Conservation (phyloP, 2,329 filamentous ascomycete genomes). For the Zymoseptoria passerinii region DNA sequence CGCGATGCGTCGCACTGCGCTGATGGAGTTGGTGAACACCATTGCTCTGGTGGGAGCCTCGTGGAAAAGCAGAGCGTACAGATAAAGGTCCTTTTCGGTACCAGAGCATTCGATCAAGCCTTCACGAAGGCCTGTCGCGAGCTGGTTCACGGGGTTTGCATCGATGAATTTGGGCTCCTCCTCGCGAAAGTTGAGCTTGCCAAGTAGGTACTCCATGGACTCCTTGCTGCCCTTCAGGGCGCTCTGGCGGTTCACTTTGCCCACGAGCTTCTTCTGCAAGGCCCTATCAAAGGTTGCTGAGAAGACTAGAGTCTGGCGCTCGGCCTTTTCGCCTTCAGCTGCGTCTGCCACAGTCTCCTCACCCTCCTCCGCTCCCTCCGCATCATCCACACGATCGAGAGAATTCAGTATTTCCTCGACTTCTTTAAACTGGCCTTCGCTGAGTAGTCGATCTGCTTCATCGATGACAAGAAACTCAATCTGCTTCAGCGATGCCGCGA, state of each 20-base stretch:
- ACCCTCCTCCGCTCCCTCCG: constrained; percentile 36
- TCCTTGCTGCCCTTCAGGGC: constrained; percentile 58
- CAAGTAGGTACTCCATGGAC: constrained; percentile 73
- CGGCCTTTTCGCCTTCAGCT: not conserved
- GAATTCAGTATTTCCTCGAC: constrained; percentile 77
- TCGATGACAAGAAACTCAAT: constrained; percentile 83
- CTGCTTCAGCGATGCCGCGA: constrained; percentile 61
- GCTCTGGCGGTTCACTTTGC: constrained; percentile 56
- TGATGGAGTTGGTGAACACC: constrained; percentile 94
- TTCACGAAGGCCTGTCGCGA: constrained; percentile 79
- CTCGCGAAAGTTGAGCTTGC: constrained; percentile 79
- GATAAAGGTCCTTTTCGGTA: constrained; percentile 93
- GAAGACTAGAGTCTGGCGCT: constrained; percentile 83
- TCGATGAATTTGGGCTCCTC: constrained; percentile 85
- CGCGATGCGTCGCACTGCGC: constrained; percentile 75
- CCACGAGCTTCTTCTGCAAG: constrained; percentile 81
- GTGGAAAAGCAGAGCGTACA: constrained; percentile 79
- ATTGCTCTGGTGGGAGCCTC: constrained; percentile 74
- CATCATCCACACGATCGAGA: constrained; percentile 55
- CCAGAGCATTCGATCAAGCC: constrained; percentile 85
- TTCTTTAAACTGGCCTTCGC: constrained; percentile 92
- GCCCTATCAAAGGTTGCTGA: constrained; percentile 92
- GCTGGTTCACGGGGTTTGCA: constrained; percentile 78
- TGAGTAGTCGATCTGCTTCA: constrained; percentile 85
- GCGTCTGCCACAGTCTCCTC: constrained; percentile 8